phyloP scores from a whole-genome alignment of 345 rosid genomes.

The Schrenkiella parvula region DNA sequence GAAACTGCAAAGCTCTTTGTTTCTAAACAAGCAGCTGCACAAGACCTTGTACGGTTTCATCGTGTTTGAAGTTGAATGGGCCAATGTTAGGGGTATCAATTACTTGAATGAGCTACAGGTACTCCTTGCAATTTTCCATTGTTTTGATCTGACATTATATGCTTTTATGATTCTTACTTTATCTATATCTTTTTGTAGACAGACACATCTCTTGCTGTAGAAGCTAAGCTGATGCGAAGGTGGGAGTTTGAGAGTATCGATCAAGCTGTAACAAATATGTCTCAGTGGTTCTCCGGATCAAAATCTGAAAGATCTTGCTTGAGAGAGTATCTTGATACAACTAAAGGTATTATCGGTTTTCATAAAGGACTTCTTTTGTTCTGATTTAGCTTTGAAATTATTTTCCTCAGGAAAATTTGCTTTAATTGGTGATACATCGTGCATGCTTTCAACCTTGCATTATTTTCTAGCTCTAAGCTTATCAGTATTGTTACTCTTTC shows the following conservation, averaged over 20 bases:
- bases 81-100: slow-evolving; percentile 78
- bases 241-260: slow-evolving; percentile 95
- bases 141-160: background rate
- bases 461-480: background rate
- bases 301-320: slow-evolving; percentile 45
- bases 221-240: slow-evolving; percentile 83
- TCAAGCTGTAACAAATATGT: slow-evolving; percentile 61
- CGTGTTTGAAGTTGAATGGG: slow-evolving; percentile 87
- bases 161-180: slow-evolving; percentile 22
- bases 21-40: slow-evolving; percentile 60
- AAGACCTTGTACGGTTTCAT: slow-evolving; percentile 84
- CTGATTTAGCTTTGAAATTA: background rate
- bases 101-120: slow-evolving; percentile 95
- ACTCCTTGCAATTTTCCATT: slow-evolving; percentile 21
- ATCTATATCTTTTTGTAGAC: slow-evolving; percentile 52
- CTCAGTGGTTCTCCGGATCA: slow-evolving; percentile 87
- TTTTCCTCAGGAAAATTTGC: background rate
- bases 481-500: slow-evolving; percentile 21
- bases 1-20: slow-evolving; percentile 58
- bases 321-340: slow-evolving; percentile 51
- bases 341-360: slow-evolving; percentile 43
- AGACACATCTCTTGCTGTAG: slow-evolving; percentile 89
- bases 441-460: background rate
- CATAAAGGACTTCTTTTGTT: background rate
- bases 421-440: background rate